Evolutionary conservation across 495 filamentous ascomycete genomes (phyloP).

Genomic region (Penicillium desertorum): DNA sequence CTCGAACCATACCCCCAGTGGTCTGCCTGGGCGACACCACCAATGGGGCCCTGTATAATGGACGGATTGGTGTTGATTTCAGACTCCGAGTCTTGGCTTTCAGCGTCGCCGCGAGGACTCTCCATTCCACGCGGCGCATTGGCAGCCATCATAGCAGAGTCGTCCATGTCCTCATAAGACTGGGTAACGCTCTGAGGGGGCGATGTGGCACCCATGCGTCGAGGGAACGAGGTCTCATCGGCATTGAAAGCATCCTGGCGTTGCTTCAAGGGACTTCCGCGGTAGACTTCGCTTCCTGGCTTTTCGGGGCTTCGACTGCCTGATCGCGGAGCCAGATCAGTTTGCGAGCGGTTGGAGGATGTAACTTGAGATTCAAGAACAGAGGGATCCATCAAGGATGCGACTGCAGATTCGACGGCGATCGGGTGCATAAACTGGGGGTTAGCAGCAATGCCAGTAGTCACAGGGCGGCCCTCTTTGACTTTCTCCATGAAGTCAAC

Average conservation of each 20-base stretch:
- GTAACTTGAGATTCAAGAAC: constrained; percentile 44
- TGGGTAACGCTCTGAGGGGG: constrained; percentile 76
- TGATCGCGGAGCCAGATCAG: constrained; percentile 31
- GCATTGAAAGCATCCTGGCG: constrained; percentile 41
- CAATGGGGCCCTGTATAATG: constrained; percentile 67
- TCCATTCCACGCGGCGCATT: constrained; percentile 56
- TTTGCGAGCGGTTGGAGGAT: constrained; percentile 40
- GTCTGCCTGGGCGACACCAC: constrained; percentile 49
- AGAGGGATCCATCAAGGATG: constrained; percentile 80
- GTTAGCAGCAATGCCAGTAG: constrained; percentile 63
- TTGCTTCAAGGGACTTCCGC: constrained; percentile 49
- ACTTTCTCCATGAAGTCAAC: constrained; percentile 57
- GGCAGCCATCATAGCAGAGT: constrained; percentile 59
- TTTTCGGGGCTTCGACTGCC: constrained; percentile 26
- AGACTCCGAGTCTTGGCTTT: constrained; percentile 53
- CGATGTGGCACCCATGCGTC: constrained; percentile 56
- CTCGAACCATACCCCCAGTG: constrained; percentile 56
- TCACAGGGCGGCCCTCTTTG: constrained; percentile 64
- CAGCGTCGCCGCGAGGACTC: constrained; percentile 59
- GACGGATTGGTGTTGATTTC: constrained; percentile 80
- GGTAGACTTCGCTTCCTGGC: constrained; percentile 18
- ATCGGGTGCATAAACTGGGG: constrained; percentile 70
- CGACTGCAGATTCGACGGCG: constrained; percentile 84
- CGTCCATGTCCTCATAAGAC: constrained; percentile 55
- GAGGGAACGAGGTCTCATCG: constrained; percentile 47